A percentile compares a stretch with the other conserved stretches of the same genome.
Conservation (phyloP, 345 rosid genomes). For the Gossypium stocksii region DNA sequence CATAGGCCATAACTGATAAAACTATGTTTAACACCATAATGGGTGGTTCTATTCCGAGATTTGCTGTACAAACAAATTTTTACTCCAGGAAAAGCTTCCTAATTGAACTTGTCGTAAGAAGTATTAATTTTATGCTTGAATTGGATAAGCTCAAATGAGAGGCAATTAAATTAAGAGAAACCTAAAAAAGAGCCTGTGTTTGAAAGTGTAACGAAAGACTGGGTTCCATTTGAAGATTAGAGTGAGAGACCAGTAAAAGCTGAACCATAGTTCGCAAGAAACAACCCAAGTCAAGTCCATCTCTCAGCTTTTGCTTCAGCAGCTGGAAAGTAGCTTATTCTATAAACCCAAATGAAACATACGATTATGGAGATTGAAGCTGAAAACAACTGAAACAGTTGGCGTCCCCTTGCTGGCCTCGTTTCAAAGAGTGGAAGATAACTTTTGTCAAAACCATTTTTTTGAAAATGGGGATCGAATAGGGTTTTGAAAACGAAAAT, state of each 20-base stretch:
- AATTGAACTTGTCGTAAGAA: conserved; percentile 17
- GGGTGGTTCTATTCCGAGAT: conserved; percentile 47
- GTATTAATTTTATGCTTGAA: not conserved
- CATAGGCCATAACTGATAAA: conserved; percentile 50
- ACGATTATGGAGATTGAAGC: conserved; percentile 16
- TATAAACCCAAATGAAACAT: conserved; percentile 26
- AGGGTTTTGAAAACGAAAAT: no score
- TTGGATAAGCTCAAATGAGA: not conserved
- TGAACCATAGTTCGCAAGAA: conserved; percentile 39
- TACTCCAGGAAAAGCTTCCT: conserved; percentile 31
- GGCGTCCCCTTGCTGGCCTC: conserved; percentile 15
- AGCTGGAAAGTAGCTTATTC: conserved; percentile 17
- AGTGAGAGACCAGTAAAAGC: conserved; percentile 40
- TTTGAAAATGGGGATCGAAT: no score
- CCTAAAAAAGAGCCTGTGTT: conserved; percentile 42
- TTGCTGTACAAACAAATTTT: conserved; percentile 53
- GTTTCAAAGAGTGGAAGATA: not conserved
- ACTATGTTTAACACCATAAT: conserved; percentile 44
- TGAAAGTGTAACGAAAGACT: conserved; percentile 33
- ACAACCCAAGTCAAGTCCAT: conserved; percentile 38
- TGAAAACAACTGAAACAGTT: conserved; percentile 14
- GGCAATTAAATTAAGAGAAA: not conserved
- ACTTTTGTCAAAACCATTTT: no score
- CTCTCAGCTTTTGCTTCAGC: conserved; percentile 12
- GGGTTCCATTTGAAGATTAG: conserved; percentile 43